These are phyloP conservation scores for Vicia sativa DNA, from an alignment of 306 rosid species.

Conservation along the genomic window DNA sequence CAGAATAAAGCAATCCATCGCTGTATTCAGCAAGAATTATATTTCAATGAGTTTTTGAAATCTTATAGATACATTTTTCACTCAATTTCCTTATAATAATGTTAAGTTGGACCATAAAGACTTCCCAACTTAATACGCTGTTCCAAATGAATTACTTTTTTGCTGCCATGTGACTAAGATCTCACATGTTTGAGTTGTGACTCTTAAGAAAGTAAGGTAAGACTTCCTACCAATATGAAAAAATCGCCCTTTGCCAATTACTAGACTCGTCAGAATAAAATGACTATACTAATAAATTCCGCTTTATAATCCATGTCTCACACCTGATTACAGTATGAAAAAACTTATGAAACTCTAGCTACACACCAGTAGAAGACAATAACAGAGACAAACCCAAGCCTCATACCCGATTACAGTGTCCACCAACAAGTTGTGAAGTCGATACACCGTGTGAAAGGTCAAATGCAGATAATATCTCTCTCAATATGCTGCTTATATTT, in stretches of 20 bases:
- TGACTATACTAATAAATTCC: background rate
- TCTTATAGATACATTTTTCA: slow-evolving; percentile 25
- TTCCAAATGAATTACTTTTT: background rate
- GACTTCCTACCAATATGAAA: slow-evolving; percentile 1
- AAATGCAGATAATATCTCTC: slow-evolving; percentile 67
- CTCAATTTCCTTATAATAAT: background rate
- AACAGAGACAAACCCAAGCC: slow-evolving; percentile 37
- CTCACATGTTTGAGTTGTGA: background rate
- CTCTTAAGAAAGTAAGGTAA: background rate
- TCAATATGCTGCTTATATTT: slow-evolving; percentile 70
- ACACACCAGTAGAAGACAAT: slow-evolving; percentile 28
- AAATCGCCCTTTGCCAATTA: slow-evolving; percentile 5
- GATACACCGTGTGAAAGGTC: slow-evolving; percentile 74
- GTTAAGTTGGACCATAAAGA: slow-evolving; percentile 6
- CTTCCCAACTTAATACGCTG: background rate
- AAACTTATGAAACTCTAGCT: slow-evolving; percentile 19
- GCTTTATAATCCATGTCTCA: slow-evolving; percentile 22
- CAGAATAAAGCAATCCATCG: slow-evolving; percentile 17
- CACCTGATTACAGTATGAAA: too few relatives aligned
- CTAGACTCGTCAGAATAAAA: slow-evolving; percentile 16
- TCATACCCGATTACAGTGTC: slow-evolving; percentile 79
- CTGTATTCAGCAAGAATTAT: slow-evolving; percentile 1
- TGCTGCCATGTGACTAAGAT: slow-evolving; percentile 1
- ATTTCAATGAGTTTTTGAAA: slow-evolving; percentile 14
- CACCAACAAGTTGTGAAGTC: slow-evolving; percentile 66